Conservation (phyloP, 2,329 filamentous ascomycete genomes). For the Trichophaea hybrida region DNA sequence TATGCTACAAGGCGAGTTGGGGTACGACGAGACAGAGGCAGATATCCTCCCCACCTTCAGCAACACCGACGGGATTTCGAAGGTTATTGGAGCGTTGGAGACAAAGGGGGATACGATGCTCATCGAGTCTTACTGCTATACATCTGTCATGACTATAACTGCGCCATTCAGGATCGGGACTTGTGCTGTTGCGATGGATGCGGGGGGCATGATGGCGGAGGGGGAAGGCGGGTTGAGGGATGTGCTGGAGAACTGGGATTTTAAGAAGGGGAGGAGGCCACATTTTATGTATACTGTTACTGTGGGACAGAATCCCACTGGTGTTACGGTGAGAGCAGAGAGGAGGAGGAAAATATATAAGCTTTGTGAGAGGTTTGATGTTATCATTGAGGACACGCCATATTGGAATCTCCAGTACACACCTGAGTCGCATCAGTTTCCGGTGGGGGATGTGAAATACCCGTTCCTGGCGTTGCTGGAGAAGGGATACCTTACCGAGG, state of each 20-base stretch:
- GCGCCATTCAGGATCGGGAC: slow-evolving; percentile 56
- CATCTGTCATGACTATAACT: slow-evolving; percentile 56
- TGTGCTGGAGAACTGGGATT: slow-evolving; percentile 71
- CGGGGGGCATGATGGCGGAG: slow-evolving; percentile 60
- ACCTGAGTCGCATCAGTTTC: slow-evolving; percentile 31
- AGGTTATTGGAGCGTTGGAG: slow-evolving; percentile 59
- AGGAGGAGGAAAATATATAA: slow-evolving; percentile 67
- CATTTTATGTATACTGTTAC: slow-evolving; percentile 83
- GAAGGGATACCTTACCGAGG: slow-evolving; percentile 68
- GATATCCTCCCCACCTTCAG: slow-evolving; percentile 70
- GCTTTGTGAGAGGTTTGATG: slow-evolving; percentile 67
- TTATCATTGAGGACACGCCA: slow-evolving; percentile 83
- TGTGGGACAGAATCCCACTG: slow-evolving; percentile 83
- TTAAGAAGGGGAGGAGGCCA: slow-evolving; percentile 55
- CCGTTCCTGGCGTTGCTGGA: slow-evolving; percentile 68
- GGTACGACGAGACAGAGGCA: slow-evolving; percentile 18
- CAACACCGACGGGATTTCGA: slow-evolving; percentile 71
- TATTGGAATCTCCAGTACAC: slow-evolving; percentile 93
- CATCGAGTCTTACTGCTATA: slow-evolving; percentile 68
- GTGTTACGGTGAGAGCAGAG: slow-evolving; percentile 55
- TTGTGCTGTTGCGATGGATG: slow-evolving; percentile 60
- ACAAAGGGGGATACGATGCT: slow-evolving; percentile 60
- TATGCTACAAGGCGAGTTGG: slow-evolving; percentile 59
- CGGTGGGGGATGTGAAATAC: slow-evolving; percentile 37
- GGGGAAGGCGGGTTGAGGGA: slow-evolving; percentile 63